Conservation (phyloP, 164 flowering plant genomes). For the Nelumbo lutea region DNA sequence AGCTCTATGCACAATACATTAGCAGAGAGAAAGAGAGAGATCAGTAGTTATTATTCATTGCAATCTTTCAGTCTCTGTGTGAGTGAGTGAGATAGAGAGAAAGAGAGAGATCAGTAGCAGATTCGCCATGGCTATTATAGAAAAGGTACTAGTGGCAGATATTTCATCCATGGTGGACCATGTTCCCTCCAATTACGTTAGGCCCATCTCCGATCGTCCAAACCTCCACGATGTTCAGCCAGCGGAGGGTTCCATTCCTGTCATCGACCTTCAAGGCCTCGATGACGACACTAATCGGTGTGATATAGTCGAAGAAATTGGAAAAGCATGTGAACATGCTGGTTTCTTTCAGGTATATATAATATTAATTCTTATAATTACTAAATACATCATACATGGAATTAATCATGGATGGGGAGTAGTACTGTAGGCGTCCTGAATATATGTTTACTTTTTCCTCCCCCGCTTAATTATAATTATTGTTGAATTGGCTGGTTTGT, state of each 20-base stretch:
- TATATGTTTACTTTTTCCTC: too few species aligned
- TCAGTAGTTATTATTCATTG: too few species aligned
- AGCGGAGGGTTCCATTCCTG: constrained; percentile 31
- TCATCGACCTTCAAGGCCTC: constrained; percentile 40
- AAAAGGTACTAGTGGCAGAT: constrained; percentile 26
- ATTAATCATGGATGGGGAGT: background rate
- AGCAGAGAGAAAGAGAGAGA: too few species aligned
- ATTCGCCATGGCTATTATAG: too few species aligned
- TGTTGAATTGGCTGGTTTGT: background rate
- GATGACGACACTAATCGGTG: constrained; percentile 31
- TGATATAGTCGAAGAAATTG: constrained; percentile 29
- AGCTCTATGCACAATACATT: too few species aligned
- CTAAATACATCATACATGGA: too few species aligned
- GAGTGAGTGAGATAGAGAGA: too few species aligned
- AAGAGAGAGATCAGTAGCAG: too few species aligned
- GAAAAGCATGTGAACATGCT: constrained; percentile 36
- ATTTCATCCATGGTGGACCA: constrained; percentile 11
- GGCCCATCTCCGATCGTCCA: constrained; percentile 51
- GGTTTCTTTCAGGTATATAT: constrained; percentile 50
- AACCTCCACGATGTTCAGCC: constrained; percentile 23
- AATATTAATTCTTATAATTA: background rate
- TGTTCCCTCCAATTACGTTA: constrained; percentile 38
- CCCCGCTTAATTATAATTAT: background rate
- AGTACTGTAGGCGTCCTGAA: background rate
- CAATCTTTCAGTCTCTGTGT: too few species aligned